phyloP scores from a whole-genome alignment of 129 eudicot genomes.

The Flaveria linearis region DNA sequence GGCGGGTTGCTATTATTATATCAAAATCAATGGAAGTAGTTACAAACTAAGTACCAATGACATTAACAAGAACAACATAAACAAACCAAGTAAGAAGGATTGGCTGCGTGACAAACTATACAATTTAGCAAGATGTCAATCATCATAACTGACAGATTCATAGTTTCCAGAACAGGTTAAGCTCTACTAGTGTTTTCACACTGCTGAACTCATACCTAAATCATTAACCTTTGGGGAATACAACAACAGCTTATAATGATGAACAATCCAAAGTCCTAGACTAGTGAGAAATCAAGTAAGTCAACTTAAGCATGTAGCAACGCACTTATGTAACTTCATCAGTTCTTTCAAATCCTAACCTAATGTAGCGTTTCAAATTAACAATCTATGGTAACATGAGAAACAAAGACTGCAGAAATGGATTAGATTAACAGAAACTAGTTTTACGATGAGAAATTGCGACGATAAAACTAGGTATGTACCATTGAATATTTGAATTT shows the following conservation, averaged over 20 bases:
- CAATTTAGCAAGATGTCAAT: neutral
- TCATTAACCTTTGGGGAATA: neutral
- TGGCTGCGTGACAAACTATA: neutral
- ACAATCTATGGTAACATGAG: neutral
- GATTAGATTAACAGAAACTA: neutral
- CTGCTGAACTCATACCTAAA: neutral
- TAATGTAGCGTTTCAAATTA: neutral
- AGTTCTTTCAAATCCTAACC: neutral
- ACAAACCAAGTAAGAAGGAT: neutral
- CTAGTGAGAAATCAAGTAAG: neutral
- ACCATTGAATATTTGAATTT: neutral
- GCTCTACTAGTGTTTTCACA: neutral
- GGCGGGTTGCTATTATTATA: neutral
- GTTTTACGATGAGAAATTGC: neutral
- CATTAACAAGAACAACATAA: neutral
- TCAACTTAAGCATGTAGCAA: neutral
- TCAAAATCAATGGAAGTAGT: neutral
- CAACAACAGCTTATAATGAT: neutral
- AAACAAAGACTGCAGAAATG: neutral
- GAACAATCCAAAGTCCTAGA: neutral
- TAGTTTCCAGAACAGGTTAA: neutral
- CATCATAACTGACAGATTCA: neutral
- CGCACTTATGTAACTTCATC: neutral
- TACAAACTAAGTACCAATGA: slow-evolving; percentile 2
- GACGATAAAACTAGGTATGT: neutral